Conservation (phyloP, 2,329 filamentous ascomycete genomes). For the Leptodontidium sp. region DNA sequence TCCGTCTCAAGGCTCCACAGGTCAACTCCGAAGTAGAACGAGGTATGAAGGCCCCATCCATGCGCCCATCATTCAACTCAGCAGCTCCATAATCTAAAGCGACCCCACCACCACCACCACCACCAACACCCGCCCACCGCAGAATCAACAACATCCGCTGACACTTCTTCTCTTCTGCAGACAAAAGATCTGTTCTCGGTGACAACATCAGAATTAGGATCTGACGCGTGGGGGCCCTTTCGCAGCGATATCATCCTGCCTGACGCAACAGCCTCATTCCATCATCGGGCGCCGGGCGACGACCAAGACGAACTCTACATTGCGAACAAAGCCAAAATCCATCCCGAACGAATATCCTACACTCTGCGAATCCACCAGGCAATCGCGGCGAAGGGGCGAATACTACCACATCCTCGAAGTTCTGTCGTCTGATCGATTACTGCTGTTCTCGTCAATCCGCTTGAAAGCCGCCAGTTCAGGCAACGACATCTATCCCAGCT, state of each 20-base stretch:
- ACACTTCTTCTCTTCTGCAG: slow-evolving; percentile 21
- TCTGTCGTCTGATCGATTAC: slow-evolving; percentile 10
- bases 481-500: slow-evolving; percentile 22
- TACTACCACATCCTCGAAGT: slow-evolving; percentile 5
- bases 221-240: slow-evolving; percentile 2
- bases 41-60: slow-evolving; percentile 1
- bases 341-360: slow-evolving; percentile 1
- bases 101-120: slow-evolving; percentile 8
- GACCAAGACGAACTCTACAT: background rate
- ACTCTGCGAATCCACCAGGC: slow-evolving; percentile 3
- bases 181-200: background rate
- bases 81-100: slow-evolving; percentile 4
- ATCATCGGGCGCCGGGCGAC: slow-evolving; percentile 11
- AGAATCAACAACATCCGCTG: slow-evolving; percentile 16
- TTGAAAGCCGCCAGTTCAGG: slow-evolving; percentile 11
- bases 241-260: background rate
- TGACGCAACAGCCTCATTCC: background rate
- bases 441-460: slow-evolving; percentile 8
- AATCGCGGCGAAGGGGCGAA: slow-evolving; percentile 12
- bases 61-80: slow-evolving; percentile 16
- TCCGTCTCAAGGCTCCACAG: background rate
- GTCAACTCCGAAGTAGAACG: background rate
- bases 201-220: background rate
- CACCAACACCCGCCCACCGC: slow-evolving; percentile 1
- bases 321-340: background rate